Evolutionary conservation across 495 filamentous ascomycete genomes (phyloP), one percentile per base, ranked within the genome.

Genomic region (Bryoglossum gracile): DNA sequence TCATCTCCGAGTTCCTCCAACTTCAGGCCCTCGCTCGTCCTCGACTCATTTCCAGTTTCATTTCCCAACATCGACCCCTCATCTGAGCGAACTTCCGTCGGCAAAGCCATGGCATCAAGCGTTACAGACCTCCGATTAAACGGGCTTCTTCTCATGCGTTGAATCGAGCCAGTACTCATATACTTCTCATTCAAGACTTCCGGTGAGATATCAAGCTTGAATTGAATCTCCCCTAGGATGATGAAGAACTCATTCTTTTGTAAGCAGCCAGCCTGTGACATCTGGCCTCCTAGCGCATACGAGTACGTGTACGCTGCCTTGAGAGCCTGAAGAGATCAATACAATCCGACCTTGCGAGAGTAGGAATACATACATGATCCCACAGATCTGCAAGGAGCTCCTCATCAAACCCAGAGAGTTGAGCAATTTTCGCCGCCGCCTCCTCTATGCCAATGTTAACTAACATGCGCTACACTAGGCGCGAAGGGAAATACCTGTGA

Each of bases 201-300:
- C 2, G 17, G 14, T 17, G 24, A 28, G 10, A 45, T 8, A 17
- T 22, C 42, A 2, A 45, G 26, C 5, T 21, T 11, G 6, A 6
- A 32, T 32, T 45, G 42, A 3, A 45, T 24, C 16, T 30, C 42
- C 4, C 25, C 22, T 14, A 45, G 17, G 14, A 45, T n/a, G 6
- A 45, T 30, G 23, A 45, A 45, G 42, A 45, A 45, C 14, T 45
- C 42, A 4, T 45, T 17, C 17, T 33, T 45, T 4, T 16, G 30
- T 6, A 45, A 17, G 33, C 16, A 45, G 23, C 25, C 42, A 19
- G 30, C n/a, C n/a, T n/a, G n/a, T n/a, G n/a, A n/a, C n/a, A n/a
- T 33, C 17, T n/a, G 24, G 42, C 16, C 14, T 33, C 6, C 42
- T 11, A 26, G 13, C 8, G 42, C 8, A 9, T 14, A 18, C 5